Evolutionary conservation across 345 rosid genomes (phyloP).

Genomic region (Hibiscus tridactylites): DNA sequence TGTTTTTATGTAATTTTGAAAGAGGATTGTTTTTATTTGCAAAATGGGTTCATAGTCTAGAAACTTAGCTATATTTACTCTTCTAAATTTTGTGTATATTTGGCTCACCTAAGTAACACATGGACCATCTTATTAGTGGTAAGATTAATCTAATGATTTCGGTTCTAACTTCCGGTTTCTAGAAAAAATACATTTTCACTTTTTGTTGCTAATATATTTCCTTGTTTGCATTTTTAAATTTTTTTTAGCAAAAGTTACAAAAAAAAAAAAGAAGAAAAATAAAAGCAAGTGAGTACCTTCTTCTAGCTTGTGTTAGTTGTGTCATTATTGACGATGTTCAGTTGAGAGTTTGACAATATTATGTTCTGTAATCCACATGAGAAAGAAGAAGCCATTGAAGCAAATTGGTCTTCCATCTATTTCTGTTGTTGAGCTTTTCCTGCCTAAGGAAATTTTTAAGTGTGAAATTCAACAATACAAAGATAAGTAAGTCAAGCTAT

Average conservation of each 20-base stretch:
- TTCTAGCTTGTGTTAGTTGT: not conserved
- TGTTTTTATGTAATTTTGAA: no score
- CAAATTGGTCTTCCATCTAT: constrained; percentile 87
- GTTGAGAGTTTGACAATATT: not conserved
- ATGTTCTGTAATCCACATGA: constrained; percentile 29
- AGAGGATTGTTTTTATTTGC: no score
- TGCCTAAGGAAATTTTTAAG: constrained; percentile 87
- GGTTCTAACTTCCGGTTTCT: not conserved
- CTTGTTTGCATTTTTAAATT: constrained; percentile 11
- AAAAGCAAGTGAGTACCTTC: constrained; percentile 78
- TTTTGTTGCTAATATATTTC: not conserved
- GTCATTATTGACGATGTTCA: not conserved
- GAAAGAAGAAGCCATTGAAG: constrained; percentile 62
- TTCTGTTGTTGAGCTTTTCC: constrained; percentile 58
- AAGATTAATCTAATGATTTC: no score
- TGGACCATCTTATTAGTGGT: no score
- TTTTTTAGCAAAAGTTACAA: constrained; percentile 41
- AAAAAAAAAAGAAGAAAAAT: constrained; percentile 94
- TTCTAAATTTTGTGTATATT: no score
- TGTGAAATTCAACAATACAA: constrained; percentile 95
- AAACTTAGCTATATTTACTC: no score
- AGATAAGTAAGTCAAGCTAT: constrained; percentile 63
- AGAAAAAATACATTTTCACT: not conserved
- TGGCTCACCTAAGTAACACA: no score
- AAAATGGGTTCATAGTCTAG: no score